Conservation (phyloP, 1,284 basidiomycete species). For the Leucoagaricus sp. region DNA sequence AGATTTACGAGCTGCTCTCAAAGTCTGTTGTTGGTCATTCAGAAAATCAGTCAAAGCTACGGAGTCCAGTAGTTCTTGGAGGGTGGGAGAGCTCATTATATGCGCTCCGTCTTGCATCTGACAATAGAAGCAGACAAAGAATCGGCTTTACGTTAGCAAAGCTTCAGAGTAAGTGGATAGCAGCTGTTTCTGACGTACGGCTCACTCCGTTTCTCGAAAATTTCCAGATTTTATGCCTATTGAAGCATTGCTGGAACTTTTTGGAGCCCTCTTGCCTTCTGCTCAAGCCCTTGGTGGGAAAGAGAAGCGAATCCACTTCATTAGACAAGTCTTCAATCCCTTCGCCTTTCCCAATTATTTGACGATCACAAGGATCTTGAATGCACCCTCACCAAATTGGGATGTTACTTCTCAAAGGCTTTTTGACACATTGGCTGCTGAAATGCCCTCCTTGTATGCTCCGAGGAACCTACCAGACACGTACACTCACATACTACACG, state of each 20-base stretch:
- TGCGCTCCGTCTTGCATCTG: not conserved
- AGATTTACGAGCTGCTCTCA: constrained; percentile 30
- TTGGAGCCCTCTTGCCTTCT: constrained; percentile 55
- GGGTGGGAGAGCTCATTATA: constrained; percentile 19
- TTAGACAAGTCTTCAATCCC: constrained; percentile 49
- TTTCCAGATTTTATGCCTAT: constrained; percentile 53
- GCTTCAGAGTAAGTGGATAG: constrained; percentile 18
- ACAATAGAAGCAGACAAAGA: constrained; percentile 17
- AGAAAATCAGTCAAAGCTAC: constrained; percentile 25
- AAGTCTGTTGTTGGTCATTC: constrained; percentile 25
- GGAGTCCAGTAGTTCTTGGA: constrained; percentile 22
- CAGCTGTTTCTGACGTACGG: not conserved
- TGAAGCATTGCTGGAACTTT: constrained; percentile 57
- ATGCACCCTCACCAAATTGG: constrained; percentile 47
- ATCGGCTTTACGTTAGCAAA: constrained; percentile 24
- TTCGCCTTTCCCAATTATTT: constrained; percentile 31
- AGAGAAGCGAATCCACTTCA: constrained; percentile 44
- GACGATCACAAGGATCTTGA: constrained; percentile 42
- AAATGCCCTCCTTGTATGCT: constrained; percentile 50
- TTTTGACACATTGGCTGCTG: constrained; percentile 45
- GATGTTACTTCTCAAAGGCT: constrained; percentile 48
- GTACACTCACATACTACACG: constrained; percentile 10
- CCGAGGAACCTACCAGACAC: not conserved
- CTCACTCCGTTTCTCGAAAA: not conserved
- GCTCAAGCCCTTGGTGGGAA: constrained; percentile 31